These are phyloP conservation scores for Elsinoe batatas DNA, from an alignment of 2,329 filamentous ascomycete genomes.

Conservation along the genomic window DNA sequence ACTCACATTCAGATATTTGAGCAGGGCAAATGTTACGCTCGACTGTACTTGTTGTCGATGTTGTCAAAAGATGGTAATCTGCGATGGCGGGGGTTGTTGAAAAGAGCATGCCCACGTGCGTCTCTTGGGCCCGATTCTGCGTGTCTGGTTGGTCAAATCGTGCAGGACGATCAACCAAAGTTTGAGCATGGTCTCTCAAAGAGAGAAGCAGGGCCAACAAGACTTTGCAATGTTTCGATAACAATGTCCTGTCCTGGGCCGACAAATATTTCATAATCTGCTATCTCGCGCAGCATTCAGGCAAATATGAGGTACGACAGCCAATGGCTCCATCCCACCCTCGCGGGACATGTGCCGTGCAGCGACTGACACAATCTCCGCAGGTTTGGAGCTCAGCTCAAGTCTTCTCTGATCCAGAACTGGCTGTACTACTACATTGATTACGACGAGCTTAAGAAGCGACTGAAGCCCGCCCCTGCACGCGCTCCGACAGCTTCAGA, in stretches of 20 bases:
- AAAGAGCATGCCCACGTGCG: background rate
- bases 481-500: slow-evolving; percentile 35
- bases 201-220: background rate
- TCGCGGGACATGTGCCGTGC: background rate
- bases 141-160: slow-evolving; percentile 5
- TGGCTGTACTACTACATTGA: slow-evolving; percentile 98
- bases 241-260: background rate
- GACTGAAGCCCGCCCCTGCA: slow-evolving; percentile 66
- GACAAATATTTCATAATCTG: background rate
- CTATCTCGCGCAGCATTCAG: background rate
- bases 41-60: too few species aligned
- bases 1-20: too few species aligned
- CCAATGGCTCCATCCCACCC: background rate
- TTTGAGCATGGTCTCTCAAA: background rate
- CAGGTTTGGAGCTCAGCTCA: slow-evolving; percentile 92
- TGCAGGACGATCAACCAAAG: slow-evolving; percentile 2
- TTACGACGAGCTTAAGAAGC: slow-evolving; percentile 85
- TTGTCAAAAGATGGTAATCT: too few species aligned
- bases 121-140: background rate
- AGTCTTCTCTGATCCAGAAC: slow-evolving; percentile 89
- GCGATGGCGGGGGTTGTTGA: background rate
- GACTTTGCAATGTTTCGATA: background rate
- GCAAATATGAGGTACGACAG: slow-evolving; percentile 4
- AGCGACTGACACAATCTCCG: background rate
- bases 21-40: too few species aligned